Percentiles rank a stretch among this genome's conserved stretches.
Evolutionary conservation across 2,329 filamentous ascomycete species (phyloP).

Genomic region (Ophiostoma fasciatum): DNA sequence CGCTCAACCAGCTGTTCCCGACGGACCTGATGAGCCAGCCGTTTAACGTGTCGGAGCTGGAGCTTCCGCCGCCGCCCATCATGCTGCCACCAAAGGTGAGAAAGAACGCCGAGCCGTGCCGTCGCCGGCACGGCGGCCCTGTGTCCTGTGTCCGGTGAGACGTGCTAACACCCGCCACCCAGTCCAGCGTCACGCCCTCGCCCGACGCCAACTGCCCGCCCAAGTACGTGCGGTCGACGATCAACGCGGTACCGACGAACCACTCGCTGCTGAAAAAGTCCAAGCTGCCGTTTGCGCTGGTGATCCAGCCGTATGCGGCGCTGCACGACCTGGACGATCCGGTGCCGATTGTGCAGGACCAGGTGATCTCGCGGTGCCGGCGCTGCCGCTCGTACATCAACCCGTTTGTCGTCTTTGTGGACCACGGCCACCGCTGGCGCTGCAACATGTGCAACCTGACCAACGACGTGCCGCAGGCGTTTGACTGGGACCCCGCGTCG

Average conservation of each 20-base stretch:
- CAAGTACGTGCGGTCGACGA: slow-evolving; percentile 87
- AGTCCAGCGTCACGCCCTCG: slow-evolving; percentile 85
- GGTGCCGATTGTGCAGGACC: slow-evolving; percentile 85
- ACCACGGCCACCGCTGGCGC: slow-evolving; percentile 93
- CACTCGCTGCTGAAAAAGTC: slow-evolving; percentile 92
- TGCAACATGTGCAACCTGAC: slow-evolving; percentile 99
- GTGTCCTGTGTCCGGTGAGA: too few species aligned
- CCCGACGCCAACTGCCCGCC: slow-evolving; percentile 81
- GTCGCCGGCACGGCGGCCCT: too few species aligned
- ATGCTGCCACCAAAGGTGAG: slow-evolving; percentile 83
- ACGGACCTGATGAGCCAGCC: slow-evolving; percentile 85
- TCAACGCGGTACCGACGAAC: slow-evolving; percentile 88
- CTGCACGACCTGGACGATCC: slow-evolving; percentile 87
- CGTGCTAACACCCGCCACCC: too few species aligned
- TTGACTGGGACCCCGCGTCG: slow-evolving; percentile 89
- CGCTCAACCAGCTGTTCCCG: slow-evolving; percentile 78
- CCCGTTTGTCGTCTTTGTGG: slow-evolving; percentile 88
- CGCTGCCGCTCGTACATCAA: slow-evolving; percentile 97
- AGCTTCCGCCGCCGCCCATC: slow-evolving; percentile 80
- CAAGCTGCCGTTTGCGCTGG: slow-evolving; percentile 82
- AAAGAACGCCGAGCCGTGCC: too few species aligned
- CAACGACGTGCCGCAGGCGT: slow-evolving; percentile 97
- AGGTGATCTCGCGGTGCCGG: slow-evolving; percentile 91
- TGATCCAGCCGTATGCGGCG: slow-evolving; percentile 89
- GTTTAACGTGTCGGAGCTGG: slow-evolving; percentile 85